Conservation (phyloP, 495 filamentous ascomycete genomes). For the Penicillium longicatenatum region DNA sequence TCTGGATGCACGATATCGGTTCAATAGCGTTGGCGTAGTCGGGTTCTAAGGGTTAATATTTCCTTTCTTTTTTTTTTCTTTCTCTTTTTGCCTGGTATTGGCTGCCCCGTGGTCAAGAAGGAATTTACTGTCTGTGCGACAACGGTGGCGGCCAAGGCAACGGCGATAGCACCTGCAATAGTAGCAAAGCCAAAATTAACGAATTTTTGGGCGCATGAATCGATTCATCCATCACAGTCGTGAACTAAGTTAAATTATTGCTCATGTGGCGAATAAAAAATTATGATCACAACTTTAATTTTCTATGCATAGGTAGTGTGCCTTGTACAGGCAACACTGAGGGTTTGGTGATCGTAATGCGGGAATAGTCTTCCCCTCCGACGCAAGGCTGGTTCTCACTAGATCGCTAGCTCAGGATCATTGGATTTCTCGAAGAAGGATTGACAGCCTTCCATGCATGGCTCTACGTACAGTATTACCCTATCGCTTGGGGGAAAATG, state of each 20-base stretch:
- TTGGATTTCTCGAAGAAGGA: conserved; percentile 25
- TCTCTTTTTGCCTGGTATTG: neutral
- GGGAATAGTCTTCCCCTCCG: neutral
- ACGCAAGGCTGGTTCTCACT: conserved; percentile 8
- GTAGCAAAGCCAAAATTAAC: conserved; percentile 11
- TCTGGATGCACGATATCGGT: neutral
- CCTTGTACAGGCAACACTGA: too few species aligned
- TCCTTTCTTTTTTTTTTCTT: neutral
- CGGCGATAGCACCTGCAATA: conserved; percentile 5
- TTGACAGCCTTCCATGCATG: conserved; percentile 39
- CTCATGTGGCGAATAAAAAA: neutral
- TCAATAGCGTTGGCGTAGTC: conserved; percentile 2
- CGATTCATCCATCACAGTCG: neutral
- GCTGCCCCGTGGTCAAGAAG: conserved; percentile 3
- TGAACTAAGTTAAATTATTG: neutral
- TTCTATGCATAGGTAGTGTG: neutral
- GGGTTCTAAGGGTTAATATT: too few species aligned
- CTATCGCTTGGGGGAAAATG: conserved; percentile 9
- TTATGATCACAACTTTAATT: neutral
- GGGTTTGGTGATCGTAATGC: neutral
- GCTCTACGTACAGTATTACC: neutral
- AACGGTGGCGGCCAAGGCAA: conserved; percentile 16
- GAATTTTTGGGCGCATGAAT: conserved; percentile 2
- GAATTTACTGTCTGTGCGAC: conserved; percentile 9
- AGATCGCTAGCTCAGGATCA: neutral